Evolutionary conservation across 2,329 filamentous ascomycete species (phyloP).

Genomic region (Mycosphaerella sp.): DNA sequence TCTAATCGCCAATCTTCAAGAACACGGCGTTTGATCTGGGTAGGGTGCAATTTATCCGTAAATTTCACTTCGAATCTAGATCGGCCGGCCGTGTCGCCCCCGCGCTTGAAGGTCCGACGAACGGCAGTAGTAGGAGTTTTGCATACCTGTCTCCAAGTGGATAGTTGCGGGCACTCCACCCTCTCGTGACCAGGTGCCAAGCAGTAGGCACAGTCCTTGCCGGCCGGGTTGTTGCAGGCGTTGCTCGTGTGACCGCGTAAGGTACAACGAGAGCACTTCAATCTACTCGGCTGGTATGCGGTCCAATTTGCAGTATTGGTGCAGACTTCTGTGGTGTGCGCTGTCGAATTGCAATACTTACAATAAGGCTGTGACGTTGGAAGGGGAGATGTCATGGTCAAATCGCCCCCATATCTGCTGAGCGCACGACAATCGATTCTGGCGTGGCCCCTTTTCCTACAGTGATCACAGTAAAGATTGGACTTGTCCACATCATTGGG

Average conservation of each 20-base stretch:
- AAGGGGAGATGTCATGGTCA: neutral
- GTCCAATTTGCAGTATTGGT: neutral
- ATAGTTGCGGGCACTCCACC: neutral
- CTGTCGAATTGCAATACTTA: constrained; percentile 5
- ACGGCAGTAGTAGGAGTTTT: constrained; percentile 1
- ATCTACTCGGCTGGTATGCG: neutral
- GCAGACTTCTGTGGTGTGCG: constrained; percentile 8
- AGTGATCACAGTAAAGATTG: too few relatives aligned
- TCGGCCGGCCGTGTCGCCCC: neutral
- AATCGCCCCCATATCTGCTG: neutral
- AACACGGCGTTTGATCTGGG: neutral
- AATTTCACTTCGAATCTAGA: neutral
- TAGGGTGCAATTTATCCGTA: neutral
- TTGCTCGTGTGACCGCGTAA: constrained; percentile 11
- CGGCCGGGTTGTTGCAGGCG: constrained; percentile 8
- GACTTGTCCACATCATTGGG: too few relatives aligned
- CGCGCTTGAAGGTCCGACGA: neutral
- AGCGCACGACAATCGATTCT: too few relatives aligned
- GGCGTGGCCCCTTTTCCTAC: too few relatives aligned
- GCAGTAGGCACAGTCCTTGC: constrained; percentile 6
- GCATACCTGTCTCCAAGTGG: neutral
- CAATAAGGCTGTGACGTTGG: constrained; percentile 2
- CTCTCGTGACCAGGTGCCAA: constrained; percentile 2
- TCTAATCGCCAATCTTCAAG: neutral
- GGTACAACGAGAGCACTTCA: constrained; percentile 10